Evolutionary conservation across 2,329 filamentous ascomycete species (phyloP), one percentile per base, ranked within the genome.

Genomic region (Alternaria sp.): DNA sequence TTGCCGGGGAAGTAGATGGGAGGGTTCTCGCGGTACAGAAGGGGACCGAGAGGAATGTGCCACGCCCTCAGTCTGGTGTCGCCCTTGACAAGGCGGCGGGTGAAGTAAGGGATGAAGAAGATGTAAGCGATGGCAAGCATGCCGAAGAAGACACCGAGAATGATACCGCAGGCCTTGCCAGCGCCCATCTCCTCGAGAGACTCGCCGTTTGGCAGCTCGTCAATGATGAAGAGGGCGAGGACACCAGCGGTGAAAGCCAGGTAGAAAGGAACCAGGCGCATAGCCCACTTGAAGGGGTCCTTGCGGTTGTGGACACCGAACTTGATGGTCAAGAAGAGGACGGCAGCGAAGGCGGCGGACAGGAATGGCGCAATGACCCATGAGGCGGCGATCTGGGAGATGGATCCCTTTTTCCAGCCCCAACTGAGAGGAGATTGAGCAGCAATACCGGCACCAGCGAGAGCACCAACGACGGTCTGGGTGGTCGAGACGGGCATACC

Each of bases 401-500:
- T 73, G 19, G 70, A 74, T 12, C 73, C 73, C 5, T 57, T 64
- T 55, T 69, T 67, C 73, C 74, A 75, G 7, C 55, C 68, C 74
- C 74, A 76, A 19, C 68, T 74, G 32, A 76, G 66, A 26, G 67
- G 61, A 17, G 73, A 67, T 6, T 64, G 59, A 23, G 72, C 67
- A 17, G 86, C 88, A 44, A 90, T 81, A 57, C 87, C 87, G 72
- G 88, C 86, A 60, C 88, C 88, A 57, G 88, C 81, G 32, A 90
- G 83, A 64, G 86, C 86, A 19, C 86, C 86, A 65, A 89, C 84
- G 63, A 89, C 84, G 10, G 86, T 87, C 75, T 89, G 87, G 3
- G 87, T 89, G 3, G 88, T 88, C 0, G 86, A 88, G 19, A 89
- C 87, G 36, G 87, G 88, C 66, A 88, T 82, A 43, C 86, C 86